phyloP scores from a whole-genome alignment of 805 yeast genomes.

The Starmerella sp. region DNA sequence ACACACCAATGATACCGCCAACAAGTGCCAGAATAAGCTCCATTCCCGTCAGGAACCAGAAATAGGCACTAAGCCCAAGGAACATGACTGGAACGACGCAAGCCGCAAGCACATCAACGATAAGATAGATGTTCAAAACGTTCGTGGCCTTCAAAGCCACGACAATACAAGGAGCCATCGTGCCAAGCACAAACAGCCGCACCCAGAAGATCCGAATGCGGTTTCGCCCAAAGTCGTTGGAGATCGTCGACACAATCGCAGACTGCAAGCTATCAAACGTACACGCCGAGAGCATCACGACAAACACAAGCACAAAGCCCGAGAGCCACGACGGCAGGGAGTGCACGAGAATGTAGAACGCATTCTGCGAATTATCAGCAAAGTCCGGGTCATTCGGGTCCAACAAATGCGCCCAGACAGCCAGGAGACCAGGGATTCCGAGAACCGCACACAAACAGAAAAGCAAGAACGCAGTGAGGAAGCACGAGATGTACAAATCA shows the following conservation, averaged over 20 bases:
- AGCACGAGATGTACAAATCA: conserved; percentile 65
- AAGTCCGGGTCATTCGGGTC: conserved; percentile 33
- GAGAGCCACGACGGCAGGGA: conserved; percentile 77
- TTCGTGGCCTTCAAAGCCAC: conserved; percentile 76
- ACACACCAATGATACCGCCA: conserved; percentile 70
- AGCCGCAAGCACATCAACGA: conserved; percentile 82
- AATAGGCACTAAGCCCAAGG: conserved; percentile 56
- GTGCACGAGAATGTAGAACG: conserved; percentile 55
- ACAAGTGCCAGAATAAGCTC: conserved; percentile 77
- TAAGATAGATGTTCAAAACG: conserved; percentile 74
- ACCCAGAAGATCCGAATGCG: conserved; percentile 54
- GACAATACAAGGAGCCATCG: conserved; percentile 79
- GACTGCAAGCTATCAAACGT: conserved; percentile 83
- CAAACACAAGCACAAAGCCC: conserved; percentile 69
- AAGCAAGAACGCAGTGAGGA: conserved; percentile 59
- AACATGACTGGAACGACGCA: conserved; percentile 76
- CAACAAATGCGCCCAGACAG: conserved; percentile 75
- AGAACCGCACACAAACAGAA: conserved; percentile 55
- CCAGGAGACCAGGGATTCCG: conserved; percentile 76
- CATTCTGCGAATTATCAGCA: conserved; percentile 49
- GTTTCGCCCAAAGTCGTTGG: conserved; percentile 83
- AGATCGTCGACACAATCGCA: conserved; percentile 76
- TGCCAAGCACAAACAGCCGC: conserved; percentile 56
- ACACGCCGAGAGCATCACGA: conserved; percentile 67
- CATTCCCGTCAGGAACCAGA: conserved; percentile 63